A percentile compares a stretch with the other conserved stretches of the same genome.
phyloP scores from a whole-genome alignment of 305 asterid species.

The Rubia peregrina region DNA sequence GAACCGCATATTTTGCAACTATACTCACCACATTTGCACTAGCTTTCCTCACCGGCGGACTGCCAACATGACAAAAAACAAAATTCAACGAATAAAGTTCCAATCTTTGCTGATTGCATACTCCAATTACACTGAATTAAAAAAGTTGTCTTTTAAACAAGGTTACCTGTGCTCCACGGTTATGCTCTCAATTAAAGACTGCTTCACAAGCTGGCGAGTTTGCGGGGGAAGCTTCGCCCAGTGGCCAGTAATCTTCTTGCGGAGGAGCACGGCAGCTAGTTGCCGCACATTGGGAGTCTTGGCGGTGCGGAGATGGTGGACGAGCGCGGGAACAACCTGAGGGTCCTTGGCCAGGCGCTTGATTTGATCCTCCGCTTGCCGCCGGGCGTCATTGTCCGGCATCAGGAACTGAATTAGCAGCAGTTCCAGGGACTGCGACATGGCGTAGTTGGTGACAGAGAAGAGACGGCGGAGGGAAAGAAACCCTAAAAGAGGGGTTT shows the following conservation, averaged over 20 bases:
- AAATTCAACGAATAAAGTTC: not conserved
- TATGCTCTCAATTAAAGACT: conserved; percentile 88
- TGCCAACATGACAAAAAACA: conserved; percentile 26
- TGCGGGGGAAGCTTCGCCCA: conserved; percentile 87
- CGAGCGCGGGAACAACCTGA: conserved; percentile 83
- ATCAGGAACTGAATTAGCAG: conserved; percentile 80
- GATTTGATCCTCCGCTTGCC: conserved; percentile 98
- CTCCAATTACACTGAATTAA: not conserved
- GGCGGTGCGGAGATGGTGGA: conserved; percentile 95
- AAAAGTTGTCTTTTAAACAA: not conserved
- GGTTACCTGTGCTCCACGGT: conserved; percentile 80
- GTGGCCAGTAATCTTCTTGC: conserved; percentile 97
- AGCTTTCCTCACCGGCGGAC: conserved; percentile 90
- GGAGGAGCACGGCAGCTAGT: conserved; percentile 92
- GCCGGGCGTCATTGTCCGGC: conserved; percentile 98
- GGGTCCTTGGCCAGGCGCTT: conserved; percentile 95
- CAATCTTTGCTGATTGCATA: not conserved
- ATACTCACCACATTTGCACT: conserved; percentile 97
- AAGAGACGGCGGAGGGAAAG: conserved; percentile 22
- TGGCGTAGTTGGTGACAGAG: conserved; percentile 18
- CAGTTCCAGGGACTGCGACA: conserved; percentile 98
- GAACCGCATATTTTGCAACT: conserved; percentile 92
- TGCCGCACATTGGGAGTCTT: conserved; percentile 98
- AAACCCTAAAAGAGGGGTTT: conserved; percentile 27
- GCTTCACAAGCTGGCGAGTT: conserved; percentile 73